Evolutionary conservation across 1,284 basidiomycete genomes (phyloP), one percentile per base, ranked within the genome.

Genomic region (Cutaneotrichosporon daszewskae): DNA sequence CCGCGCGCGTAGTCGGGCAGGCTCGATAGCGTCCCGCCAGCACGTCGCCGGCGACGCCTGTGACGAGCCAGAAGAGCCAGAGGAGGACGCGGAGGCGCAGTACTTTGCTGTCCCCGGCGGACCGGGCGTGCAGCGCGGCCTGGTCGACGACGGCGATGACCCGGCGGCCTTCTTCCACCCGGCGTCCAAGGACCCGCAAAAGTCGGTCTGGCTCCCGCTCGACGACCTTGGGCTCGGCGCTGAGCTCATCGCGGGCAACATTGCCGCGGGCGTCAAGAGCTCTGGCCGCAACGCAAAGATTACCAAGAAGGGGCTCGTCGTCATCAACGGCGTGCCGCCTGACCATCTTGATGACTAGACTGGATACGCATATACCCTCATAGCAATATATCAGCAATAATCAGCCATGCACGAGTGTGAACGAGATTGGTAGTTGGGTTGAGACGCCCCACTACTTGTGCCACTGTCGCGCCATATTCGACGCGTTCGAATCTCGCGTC

Each of bases 161-260:
- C 59, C 58, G 0, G 49, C 62, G 23, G 69, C 73, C 1, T 94
- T 91, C 71, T 81, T 84, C 41, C 88, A 89, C 58, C 88, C 87
- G 13, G 86, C 85, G 10, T 75, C 80, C 11, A 80, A 82, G 40
- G 77, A 82, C 39, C 79, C 82, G 32, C 85, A 88, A 68, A 76
- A 80, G 45, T 74, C 79, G 10, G 72, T 95, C 28, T 95, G 91
- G 90, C 69, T 94, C 39, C 85, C 89, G 12, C 63, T 67, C 36
- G 87, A 92, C 58, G 65, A 74, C 33, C 72, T 84, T 4, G 85
- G 85, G 0, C 58, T 89, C 36, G 78, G 72, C 11, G 74, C 75
- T 46, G 80, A 78, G 49, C 85, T 89, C 70, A 78, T 78, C 54
- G 62, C 68, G 46, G 78, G 70, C 50, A 82, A 83, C 62, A 60